A percentile compares a stretch with the other conserved stretches of the same genome.
Evolutionary conservation across 2,329 filamentous ascomycete genomes (phyloP).

Genomic region (Xylaria hypoxylon): DNA sequence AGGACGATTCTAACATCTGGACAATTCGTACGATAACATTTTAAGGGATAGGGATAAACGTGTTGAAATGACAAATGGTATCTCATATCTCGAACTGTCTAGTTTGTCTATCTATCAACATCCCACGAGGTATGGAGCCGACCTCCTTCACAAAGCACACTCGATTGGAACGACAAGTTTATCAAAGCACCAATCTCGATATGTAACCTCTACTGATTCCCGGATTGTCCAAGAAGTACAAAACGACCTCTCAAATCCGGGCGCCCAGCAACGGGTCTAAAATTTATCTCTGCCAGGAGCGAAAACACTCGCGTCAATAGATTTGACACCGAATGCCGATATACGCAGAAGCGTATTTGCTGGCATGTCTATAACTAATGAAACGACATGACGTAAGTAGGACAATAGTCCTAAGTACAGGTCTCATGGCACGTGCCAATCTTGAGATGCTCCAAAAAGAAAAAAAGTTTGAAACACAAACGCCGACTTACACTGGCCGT

Average conservation of each 20-base stretch:
- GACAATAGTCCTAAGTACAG: neutral
- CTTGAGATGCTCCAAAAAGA: neutral
- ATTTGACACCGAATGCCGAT: conserved; percentile 63
- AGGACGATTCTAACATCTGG: neutral
- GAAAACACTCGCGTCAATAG: conserved; percentile 66
- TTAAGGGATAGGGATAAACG: neutral
- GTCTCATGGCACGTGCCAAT: neutral
- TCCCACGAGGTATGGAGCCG: neutral
- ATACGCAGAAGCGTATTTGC: conserved; percentile 51
- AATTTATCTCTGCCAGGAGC: conserved; percentile 65
- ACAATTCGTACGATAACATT: conserved; percentile 14
- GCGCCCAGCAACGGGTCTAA: conserved; percentile 67
- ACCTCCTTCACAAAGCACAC: neutral
- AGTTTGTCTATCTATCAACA: conserved; percentile 20
- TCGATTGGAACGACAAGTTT: neutral
- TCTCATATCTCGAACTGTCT: conserved; percentile 4
- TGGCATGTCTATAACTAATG: conserved; percentile 42
- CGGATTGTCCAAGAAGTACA: conserved; percentile 64
- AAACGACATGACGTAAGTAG: conserved; percentile 5
- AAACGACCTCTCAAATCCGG: conserved; percentile 66
- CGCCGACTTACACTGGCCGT: conserved; percentile 10
- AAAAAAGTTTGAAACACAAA: neutral
- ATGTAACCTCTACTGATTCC: conserved; percentile 72
- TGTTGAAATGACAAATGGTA: conserved; percentile 27
- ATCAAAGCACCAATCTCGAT: neutral